Conservation (phyloP, 2,329 filamentous ascomycete genomes). For the Fusarium napiforme region DNA sequence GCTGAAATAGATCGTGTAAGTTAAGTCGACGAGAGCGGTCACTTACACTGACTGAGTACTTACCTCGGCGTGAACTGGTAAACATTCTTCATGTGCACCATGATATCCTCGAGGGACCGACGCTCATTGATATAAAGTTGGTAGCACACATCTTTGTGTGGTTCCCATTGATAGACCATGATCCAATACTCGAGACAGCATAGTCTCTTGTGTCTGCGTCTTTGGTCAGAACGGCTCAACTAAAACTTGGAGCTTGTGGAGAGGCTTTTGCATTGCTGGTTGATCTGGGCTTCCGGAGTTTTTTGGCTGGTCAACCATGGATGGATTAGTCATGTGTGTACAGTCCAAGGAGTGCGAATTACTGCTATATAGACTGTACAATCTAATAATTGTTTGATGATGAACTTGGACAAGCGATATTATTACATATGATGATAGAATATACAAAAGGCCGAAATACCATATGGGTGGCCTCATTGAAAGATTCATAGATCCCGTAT, state of each 20-base stretch:
- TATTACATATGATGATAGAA: background rate
- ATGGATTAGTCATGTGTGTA: slow-evolving; percentile 26
- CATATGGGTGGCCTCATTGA: background rate
- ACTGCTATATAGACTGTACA: background rate
- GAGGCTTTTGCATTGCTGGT: slow-evolving; percentile 45
- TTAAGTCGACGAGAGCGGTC: slow-evolving; percentile 9
- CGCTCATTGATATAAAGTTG: slow-evolving; percentile 82
- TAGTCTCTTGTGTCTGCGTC: slow-evolving; percentile 34
- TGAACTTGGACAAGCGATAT: slow-evolving; percentile 4
- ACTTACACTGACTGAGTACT: slow-evolving; percentile 9
- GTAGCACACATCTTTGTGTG: slow-evolving; percentile 55
- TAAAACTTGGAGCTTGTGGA: slow-evolving; percentile 36
- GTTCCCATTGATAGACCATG: slow-evolving; percentile 62
- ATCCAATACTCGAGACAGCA: slow-evolving; percentile 33
- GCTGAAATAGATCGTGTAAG: slow-evolving; percentile 54
- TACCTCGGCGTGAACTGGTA: slow-evolving; percentile 75
- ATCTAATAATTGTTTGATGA: background rate
- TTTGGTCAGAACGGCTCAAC: slow-evolving; percentile 41
- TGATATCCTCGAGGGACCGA: slow-evolving; percentile 78
- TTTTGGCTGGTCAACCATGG: background rate
- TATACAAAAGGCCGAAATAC: accelerated
- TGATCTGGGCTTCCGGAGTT: slow-evolving; percentile 39
- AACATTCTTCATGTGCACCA: slow-evolving; percentile 73
- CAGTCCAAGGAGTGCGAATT: background rate
- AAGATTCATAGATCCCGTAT: background rate